These are phyloP conservation scores for Aaosphaeria arxii DNA, from an alignment of 2,329 filamentous ascomycete species.

Conservation along the genomic window DNA sequence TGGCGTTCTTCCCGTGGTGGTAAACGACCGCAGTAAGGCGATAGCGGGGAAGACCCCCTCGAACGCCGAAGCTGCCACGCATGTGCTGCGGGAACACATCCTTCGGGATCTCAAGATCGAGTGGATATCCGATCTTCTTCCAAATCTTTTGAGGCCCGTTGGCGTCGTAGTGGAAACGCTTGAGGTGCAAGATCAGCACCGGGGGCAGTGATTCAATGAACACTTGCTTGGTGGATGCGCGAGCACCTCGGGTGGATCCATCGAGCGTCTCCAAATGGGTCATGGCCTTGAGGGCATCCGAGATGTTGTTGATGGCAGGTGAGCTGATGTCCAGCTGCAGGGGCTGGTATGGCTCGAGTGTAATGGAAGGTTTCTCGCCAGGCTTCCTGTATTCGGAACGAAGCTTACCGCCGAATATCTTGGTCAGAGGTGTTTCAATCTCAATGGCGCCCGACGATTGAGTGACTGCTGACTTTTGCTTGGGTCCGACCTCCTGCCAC, in stretches of 20 bases:
- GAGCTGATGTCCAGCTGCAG: conserved; percentile 92
- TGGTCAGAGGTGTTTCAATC: conserved; percentile 79
- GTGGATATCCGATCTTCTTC: conserved; percentile 94
- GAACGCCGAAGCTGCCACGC: conserved; percentile 62
- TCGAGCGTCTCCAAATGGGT: conserved; percentile 82
- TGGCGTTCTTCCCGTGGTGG: conserved; percentile 95
- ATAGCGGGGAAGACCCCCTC: conserved; percentile 76
- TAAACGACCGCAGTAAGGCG: conserved; percentile 88
- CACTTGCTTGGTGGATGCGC: conserved; percentile 85
- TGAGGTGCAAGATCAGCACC: conserved; percentile 90
- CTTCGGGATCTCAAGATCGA: conserved; percentile 89
- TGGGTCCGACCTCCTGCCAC: conserved; percentile 94
- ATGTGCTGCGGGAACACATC: conserved; percentile 81
- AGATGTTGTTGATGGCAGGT: conserved; percentile 81
- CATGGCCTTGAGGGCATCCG: conserved; percentile 82
- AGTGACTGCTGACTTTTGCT: conserved; percentile 83
- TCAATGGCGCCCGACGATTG: conserved; percentile 75
- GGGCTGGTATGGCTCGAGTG: conserved; percentile 88
- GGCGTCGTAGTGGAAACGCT: conserved; percentile 94
- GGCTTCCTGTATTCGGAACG: conserved; percentile 86
- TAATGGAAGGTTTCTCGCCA: conserved; percentile 86
- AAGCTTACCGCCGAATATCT: conserved; percentile 89
- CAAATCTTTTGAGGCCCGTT: conserved; percentile 94
- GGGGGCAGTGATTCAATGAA: conserved; percentile 90
- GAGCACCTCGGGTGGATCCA: conserved; percentile 73